phyloP scores from a whole-genome alignment of 2,329 filamentous ascomycete genomes.

The Lasiodiplodia gonubiensis region DNA sequence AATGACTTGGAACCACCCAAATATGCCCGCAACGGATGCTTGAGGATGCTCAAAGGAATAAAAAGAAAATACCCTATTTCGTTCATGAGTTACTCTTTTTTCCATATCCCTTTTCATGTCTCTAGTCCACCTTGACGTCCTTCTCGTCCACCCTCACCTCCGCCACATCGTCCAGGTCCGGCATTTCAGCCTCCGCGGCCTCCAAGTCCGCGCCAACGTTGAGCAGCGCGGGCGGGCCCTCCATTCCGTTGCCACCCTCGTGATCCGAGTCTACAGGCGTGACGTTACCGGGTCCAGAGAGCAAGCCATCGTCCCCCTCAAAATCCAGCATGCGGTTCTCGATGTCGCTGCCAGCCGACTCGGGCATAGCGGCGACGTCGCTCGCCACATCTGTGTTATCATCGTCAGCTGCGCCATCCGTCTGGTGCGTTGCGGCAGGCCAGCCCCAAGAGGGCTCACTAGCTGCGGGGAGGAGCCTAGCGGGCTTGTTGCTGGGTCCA shows the following conservation, averaged over 20 bases:
- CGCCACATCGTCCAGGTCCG: slow-evolving; percentile 30
- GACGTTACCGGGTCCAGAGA: slow-evolving; percentile 3
- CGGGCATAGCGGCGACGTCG: slow-evolving; percentile 9
- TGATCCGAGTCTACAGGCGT: slow-evolving; percentile 16
- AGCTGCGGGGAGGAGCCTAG: not conserved
- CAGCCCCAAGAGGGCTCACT: not conserved
- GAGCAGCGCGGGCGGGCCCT: slow-evolving; percentile 1
- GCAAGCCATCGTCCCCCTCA: slow-evolving; percentile 1
- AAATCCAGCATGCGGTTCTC: slow-evolving; percentile 15
- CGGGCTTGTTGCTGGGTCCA: not conserved
- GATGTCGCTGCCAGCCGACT: slow-evolving; percentile 1
- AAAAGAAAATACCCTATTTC: not conserved
- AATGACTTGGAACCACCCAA: not conserved
- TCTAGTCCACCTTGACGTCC: slow-evolving; percentile 21
- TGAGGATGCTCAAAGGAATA: not conserved
- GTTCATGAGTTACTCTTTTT: not conserved
- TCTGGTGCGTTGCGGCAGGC: not conserved
- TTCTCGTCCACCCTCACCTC: slow-evolving; percentile 31
- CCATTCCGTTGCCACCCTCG: not conserved
- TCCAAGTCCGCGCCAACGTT: slow-evolving; percentile 18
- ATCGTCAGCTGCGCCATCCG: not conserved
- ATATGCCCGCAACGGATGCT: not conserved
- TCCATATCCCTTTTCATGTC: not conserved
- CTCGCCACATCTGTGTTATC: slow-evolving; percentile 24
- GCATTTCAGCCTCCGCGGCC: slow-evolving; percentile 17